These are phyloP conservation scores for Hypocrella siamensis DNA, from an alignment of 2,329 filamentous ascomycete genomes.

Conservation along the genomic window DNA sequence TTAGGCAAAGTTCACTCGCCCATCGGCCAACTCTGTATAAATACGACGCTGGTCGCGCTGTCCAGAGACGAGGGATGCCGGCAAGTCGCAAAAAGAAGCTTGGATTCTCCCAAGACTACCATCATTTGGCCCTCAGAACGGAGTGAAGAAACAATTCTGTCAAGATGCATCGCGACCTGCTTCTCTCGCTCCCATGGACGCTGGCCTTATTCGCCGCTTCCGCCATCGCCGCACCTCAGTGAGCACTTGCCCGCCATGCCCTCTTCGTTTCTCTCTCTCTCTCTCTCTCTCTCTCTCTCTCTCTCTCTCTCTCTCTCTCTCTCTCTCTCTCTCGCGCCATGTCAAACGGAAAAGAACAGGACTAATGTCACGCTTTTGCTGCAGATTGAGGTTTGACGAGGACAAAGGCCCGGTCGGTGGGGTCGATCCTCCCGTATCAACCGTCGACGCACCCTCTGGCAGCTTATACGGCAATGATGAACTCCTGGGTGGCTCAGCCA, in stretches of 20 bases:
- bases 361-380: too few species aligned
- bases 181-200: background rate
- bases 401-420: constrained; percentile 26
- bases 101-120: background rate
- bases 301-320: too few species aligned
- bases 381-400: constrained; percentile 17
- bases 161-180: background rate
- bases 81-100: too few species aligned
- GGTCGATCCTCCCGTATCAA: constrained; percentile 20
- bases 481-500: constrained; percentile 24
- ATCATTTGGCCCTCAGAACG: background rate
- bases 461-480: constrained; percentile 22
- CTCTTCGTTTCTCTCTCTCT: too few species aligned
- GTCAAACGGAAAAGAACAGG: too few species aligned
- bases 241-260: background rate
- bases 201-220: background rate
- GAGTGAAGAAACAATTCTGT: too few species aligned
- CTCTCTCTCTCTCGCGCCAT: too few species aligned
- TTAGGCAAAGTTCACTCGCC: too few species aligned
- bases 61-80: background rate
- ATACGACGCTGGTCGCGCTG: background rate
- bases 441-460: constrained; percentile 19
- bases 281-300: too few species aligned
- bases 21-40: too few species aligned
- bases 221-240: background rate